A percentile compares a stretch with the other conserved stretches of the same genome.
Evolutionary conservation across 2,329 filamentous ascomycete genomes (phyloP).

Genomic region (Monosporascus ibericus): DNA sequence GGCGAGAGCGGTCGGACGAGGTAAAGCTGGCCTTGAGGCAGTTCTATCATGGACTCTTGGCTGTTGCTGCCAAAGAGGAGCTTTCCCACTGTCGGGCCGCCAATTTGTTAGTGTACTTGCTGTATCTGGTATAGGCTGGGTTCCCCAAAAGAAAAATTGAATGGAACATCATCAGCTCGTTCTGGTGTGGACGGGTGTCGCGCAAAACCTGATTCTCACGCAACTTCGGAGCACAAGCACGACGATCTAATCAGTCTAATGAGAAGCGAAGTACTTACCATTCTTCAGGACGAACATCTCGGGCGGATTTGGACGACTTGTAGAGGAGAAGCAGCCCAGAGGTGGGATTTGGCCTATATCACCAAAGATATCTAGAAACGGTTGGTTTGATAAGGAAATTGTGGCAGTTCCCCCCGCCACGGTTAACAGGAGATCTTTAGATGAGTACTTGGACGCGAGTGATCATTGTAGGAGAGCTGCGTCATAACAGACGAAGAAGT

Average conservation of each 20-base stretch:
- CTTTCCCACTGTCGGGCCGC: slow-evolving; percentile 65
- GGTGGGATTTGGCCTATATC: no score
- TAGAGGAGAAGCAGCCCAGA: neutral
- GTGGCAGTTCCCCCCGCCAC: neutral
- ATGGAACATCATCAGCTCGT: neutral
- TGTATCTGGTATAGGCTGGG: neutral
- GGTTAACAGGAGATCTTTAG: neutral
- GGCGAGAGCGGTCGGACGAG: slow-evolving; percentile 91
- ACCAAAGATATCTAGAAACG: neutral
- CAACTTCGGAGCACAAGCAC: no score
- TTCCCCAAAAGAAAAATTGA: slow-evolving; percentile 4
- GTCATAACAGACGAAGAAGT: neutral
- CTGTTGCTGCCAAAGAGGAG: slow-evolving; percentile 81
- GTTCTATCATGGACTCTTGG: slow-evolving; percentile 90
- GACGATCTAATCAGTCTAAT: slow-evolving; percentile 1
- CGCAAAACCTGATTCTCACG: no score
- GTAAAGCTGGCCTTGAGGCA: slow-evolving; percentile 93
- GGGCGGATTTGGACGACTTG: slow-evolving; percentile 2
- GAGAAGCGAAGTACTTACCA: slow-evolving; percentile 24
- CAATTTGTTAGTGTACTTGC: neutral
- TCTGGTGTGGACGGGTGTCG: no score
- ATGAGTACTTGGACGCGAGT: neutral
- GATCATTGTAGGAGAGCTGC: neutral
- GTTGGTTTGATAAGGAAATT: neutral
- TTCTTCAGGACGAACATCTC: slow-evolving; percentile 38